These are phyloP conservation scores for Microcyclospora pomicola DNA, from an alignment of 2,329 filamentous ascomycete genomes.

Conservation along the genomic window DNA sequence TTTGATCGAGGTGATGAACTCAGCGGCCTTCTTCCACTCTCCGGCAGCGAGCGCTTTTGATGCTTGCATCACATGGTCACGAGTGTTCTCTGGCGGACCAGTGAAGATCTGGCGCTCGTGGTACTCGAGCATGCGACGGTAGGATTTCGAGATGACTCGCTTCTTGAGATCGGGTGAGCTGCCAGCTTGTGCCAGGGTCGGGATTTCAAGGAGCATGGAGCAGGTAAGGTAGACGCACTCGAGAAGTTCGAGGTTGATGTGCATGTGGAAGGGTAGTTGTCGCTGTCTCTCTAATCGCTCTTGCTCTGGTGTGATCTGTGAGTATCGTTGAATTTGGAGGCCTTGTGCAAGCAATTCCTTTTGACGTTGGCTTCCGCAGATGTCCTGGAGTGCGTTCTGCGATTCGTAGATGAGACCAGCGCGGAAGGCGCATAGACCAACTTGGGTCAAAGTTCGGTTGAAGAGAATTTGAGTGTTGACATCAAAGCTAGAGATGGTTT, in stretches of 20 bases:
- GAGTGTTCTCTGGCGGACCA: conserved; percentile 93
- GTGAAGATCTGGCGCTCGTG: conserved; percentile 99
- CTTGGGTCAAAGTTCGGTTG: conserved; percentile 95
- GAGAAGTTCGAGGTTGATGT: conserved; percentile 96
- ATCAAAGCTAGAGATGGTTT: conserved; percentile 93
- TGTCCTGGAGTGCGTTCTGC: conserved; percentile 94
- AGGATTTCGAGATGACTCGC: conserved; percentile 97
- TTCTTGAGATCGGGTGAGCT: conserved; percentile 96
- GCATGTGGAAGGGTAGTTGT: conserved; percentile 98
- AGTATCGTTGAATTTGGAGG: conserved; percentile 95
- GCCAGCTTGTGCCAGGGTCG: conserved; percentile 87
- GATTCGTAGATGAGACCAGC: conserved; percentile 94
- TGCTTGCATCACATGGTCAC: conserved; percentile 98
- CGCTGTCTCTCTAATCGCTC: conserved; percentile 94
- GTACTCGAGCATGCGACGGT: conserved; percentile 97
- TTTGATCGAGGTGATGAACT: conserved; percentile 95
- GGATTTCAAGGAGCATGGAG: conserved; percentile 98
- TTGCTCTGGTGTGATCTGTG: conserved; percentile 91
- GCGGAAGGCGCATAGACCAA: conserved; percentile 95
- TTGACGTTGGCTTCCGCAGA: conserved; percentile 91
- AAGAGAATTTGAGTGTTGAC: conserved; percentile 95
- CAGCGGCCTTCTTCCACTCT: conserved; percentile 94
- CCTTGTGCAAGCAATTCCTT: conserved; percentile 97
- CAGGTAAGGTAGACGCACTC: conserved; percentile 98
- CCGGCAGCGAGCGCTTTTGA: conserved; percentile 92